Conservation (phyloP, 179 eudicot species). For the Spinacia oleracea region DNA sequence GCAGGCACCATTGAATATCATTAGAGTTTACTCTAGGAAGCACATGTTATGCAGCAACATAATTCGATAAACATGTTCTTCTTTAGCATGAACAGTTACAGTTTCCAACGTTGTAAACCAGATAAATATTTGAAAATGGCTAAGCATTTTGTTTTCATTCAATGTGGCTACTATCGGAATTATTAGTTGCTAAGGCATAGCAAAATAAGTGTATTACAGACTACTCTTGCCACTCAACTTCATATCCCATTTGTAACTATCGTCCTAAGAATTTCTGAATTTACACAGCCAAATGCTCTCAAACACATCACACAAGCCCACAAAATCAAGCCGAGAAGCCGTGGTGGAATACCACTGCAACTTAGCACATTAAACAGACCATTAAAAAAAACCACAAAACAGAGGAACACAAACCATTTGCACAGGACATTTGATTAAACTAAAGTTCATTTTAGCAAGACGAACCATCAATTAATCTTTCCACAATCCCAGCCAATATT, state of each 20-base stretch:
- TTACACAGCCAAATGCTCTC: not conserved
- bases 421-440: not conserved
- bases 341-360: not conserved
- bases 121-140: not conserved
- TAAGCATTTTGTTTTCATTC: not conserved
- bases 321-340: not conserved
- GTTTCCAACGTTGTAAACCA: not conserved
- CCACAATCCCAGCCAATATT: too few species aligned
- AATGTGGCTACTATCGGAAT: not conserved
- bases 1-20: slow-evolving; percentile 12
- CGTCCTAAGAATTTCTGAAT: not conserved
- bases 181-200: not conserved
- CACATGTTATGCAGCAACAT: not conserved
- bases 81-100: not conserved
- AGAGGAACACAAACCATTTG: not conserved
- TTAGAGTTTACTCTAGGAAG: not conserved
- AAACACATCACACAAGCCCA: not conserved
- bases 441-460: not conserved
- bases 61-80: not conserved
- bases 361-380: not conserved
- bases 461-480: too few species aligned
- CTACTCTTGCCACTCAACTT: not conserved
- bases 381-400: not conserved
- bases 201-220: not conserved
- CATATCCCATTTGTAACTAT: not conserved